Evolutionary conservation across 306 rosid genomes (phyloP).

Genomic region (Dryas octopetala): DNA sequence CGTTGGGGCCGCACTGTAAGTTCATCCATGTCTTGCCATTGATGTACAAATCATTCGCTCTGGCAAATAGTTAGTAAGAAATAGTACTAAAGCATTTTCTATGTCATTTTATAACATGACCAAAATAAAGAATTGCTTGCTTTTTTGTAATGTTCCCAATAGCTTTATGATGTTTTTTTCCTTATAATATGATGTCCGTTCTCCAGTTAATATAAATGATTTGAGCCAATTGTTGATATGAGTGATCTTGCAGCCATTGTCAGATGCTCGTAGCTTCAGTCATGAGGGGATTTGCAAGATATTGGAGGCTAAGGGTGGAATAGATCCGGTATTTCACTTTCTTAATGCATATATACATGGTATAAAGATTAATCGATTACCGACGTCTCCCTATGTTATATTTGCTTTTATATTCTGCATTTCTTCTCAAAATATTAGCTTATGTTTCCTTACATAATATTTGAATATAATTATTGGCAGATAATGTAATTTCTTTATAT

Average conservation of each 20-base stretch:
- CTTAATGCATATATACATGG: not conserved
- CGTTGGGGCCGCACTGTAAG: conserved; percentile 38
- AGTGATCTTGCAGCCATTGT: conserved; percentile 26
- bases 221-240: not conserved
- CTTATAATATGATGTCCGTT: no score
- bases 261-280: conserved; percentile 31
- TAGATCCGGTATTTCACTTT: conserved; percentile 29
- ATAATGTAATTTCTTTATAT: no score
- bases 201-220: not conserved
- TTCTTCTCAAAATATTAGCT: not conserved
- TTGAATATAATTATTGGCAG: not conserved
- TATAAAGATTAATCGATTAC: not conserved
- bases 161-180: no score
- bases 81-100: not conserved
- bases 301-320: conserved; percentile 31
- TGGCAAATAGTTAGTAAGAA: not conserved
- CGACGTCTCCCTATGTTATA: no score
- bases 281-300: conserved; percentile 26
- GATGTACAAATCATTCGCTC: not conserved
- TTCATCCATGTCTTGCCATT: not conserved
- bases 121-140: no score
- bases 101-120: no score
- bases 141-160: no score
- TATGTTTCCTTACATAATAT: not conserved
- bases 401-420: not conserved